A percentile compares a stretch with the other conserved stretches of the same genome.
Conservation (phyloP, 1,284 basidiomycete species). For the Microstroma glucosiphilum region DNA sequence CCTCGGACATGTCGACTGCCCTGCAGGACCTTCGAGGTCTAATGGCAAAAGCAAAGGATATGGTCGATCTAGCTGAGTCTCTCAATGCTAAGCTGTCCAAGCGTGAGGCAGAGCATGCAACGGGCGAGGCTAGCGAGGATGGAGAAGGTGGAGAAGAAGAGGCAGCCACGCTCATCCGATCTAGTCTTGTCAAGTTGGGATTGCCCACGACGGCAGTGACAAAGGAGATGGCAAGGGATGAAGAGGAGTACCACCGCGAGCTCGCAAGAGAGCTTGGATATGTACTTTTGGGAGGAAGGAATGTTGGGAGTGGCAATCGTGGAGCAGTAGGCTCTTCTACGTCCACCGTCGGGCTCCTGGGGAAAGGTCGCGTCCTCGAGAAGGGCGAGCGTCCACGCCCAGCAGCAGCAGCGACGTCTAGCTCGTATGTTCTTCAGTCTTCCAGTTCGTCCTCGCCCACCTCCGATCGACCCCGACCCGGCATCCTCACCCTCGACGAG, state of each 20-base stretch:
- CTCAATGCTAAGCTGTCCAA: constrained; percentile 75
- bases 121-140: background rate
- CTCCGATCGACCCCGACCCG: constrained; percentile 3
- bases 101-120: constrained; percentile 27
- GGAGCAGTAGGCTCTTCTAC: constrained; percentile 5
- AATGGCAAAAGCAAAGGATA: constrained; percentile 84
- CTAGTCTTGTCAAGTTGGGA: constrained; percentile 80
- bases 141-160: constrained; percentile 66
- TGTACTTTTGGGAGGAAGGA: constrained; percentile 60
- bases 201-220: constrained; percentile 76
- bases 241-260: constrained; percentile 70
- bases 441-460: constrained; percentile 6
- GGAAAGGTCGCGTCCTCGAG: constrained; percentile 47
- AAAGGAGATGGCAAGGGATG: constrained; percentile 79
- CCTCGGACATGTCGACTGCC: constrained; percentile 68
- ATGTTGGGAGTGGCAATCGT: background rate
- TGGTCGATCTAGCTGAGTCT: constrained; percentile 78
- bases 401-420: constrained; percentile 2
- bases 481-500: constrained; percentile 77
- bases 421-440: constrained; percentile 14
- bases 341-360: constrained; percentile 48
- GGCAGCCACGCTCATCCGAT: constrained; percentile 59
- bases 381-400: constrained; percentile 27
- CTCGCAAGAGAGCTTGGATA: constrained; percentile 75
- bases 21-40: constrained; percentile 83